Base-by-base conservation (phyloP, 1,284 basidiomycete genomes). In the Apiotrichum siamense region DNA sequence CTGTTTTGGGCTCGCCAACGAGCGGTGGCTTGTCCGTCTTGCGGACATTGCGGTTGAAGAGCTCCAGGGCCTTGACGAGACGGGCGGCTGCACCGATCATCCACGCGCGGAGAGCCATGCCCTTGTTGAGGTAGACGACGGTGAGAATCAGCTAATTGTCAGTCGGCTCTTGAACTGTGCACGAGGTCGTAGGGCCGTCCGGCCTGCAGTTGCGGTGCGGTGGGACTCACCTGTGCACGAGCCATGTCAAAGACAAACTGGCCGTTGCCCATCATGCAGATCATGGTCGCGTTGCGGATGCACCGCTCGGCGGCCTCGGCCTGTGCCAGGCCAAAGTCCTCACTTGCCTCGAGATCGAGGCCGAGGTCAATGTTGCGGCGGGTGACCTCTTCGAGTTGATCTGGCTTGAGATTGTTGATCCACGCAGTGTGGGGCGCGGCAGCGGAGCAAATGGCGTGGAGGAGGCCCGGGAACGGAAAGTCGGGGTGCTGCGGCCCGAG, bases 371-470 rank as follows among this genome's bases (percentile, higher is more conserved):
- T 59, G 26, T 64, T 50, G 12, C 47, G 38, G 18, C 52, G 40
- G n/a, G 64, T 50, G 15, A 49, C 47, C 17, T 42, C 52, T 25
- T 70, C 66, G 10, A 67, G 38, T 18, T 60, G 45, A 21, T 66
- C 60, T 0, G 66, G 65, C 7, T 60, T 52, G 11, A 69, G 33
- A 4, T 54, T 52, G 20, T 55, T 63, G 36, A 64, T 65, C 63
- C 66, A 69, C 7, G 73, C 72, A 1, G 72, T 73, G 50, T 74
- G 66, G 12, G 64, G 60, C 1, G 74, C 62, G 0, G 74, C 73
- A 11, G 66, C 57, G 4, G 76, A 74, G 48, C 73, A 73, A 27
- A 78, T 75, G 31, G 72, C 70, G 54, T 78, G 76, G 3, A 78
- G 63, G 0, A 78, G 59, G 2, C 69, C 64, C 0, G 69, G 55